Conservation (phyloP, 2,329 filamentous ascomycete genomes). For the Cytospora piceae region DNA sequence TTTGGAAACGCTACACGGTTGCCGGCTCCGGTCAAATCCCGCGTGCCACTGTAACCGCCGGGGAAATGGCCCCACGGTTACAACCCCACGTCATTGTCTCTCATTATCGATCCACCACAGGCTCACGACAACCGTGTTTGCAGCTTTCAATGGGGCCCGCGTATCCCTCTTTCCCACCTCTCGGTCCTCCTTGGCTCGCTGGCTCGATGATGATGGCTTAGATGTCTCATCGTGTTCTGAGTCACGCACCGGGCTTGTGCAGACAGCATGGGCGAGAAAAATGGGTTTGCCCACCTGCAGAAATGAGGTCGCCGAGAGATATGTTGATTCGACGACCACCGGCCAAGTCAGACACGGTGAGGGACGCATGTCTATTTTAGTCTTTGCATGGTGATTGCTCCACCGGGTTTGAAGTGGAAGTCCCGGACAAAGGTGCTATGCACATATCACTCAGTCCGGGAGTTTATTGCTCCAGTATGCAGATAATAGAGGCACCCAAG, state of each 20-base stretch:
- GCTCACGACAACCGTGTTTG: not conserved
- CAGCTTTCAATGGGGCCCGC: not conserved
- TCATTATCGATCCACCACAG: not conserved
- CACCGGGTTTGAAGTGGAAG: not conserved
- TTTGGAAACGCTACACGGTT: not conserved
- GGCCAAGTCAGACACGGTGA: conserved; percentile 1
- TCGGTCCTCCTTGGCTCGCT: not conserved
- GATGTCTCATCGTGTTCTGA: not conserved
- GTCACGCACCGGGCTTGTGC: no score
- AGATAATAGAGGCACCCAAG: no score
- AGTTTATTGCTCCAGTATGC: no score
- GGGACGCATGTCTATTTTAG: not conserved
- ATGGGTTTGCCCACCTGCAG: not conserved
- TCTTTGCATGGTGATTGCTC: not conserved
- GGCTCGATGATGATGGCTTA: not conserved
- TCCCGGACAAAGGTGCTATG: not conserved
- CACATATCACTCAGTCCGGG: no score
- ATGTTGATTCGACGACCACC: not conserved
- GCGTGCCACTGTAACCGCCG: not conserved
- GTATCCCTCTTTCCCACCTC: not conserved
- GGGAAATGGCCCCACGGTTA: not conserved
- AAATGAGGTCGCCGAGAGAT: not conserved
- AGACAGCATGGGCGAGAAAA: not conserved
- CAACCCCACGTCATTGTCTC: conserved; percentile 1
- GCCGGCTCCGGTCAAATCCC: conserved; percentile 1